A percentile compares a stretch with the other conserved stretches of the same genome.
phyloP scores from a whole-genome alignment of 768 basidiomycete species.

The Boletus rufocinnamomeus region DNA sequence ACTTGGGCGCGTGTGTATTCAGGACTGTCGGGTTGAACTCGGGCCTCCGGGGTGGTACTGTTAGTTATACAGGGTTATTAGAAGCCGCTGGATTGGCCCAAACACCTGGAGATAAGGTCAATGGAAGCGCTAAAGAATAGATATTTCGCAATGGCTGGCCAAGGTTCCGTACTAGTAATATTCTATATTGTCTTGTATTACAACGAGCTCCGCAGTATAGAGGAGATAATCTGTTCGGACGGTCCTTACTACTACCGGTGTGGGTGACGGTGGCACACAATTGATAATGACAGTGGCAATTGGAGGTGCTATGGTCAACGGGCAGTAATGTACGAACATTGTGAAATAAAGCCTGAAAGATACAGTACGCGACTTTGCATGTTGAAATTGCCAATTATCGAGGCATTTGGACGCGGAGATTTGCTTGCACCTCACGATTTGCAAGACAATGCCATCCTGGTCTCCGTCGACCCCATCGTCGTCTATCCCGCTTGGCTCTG shows the following conservation, averaged over 20 bases:
- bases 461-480: conserved; percentile 35
- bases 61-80: conserved; percentile 23
- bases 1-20: conserved; percentile 26
- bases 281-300: not conserved
- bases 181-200: not conserved
- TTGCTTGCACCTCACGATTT: not conserved
- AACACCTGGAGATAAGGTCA: not conserved
- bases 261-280: no score
- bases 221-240: not conserved
- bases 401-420: not conserved
- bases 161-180: not conserved
- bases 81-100: conserved; percentile 22
- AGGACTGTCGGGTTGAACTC: conserved; percentile 22
- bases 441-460: conserved; percentile 30
- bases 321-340: not conserved
- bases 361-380: not conserved
- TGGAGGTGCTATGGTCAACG: not conserved
- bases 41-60: conserved; percentile 22
- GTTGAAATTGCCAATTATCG: not conserved
- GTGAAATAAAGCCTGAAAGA: not conserved
- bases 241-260: no score
- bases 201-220: not conserved
- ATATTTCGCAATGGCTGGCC: not conserved
- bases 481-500: conserved; percentile 23
- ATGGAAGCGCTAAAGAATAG: conserved; percentile 20